Evolutionary conservation across 176 grass and related monocot genomes (phyloP).

Genomic region (Pontederia crassipes): DNA sequence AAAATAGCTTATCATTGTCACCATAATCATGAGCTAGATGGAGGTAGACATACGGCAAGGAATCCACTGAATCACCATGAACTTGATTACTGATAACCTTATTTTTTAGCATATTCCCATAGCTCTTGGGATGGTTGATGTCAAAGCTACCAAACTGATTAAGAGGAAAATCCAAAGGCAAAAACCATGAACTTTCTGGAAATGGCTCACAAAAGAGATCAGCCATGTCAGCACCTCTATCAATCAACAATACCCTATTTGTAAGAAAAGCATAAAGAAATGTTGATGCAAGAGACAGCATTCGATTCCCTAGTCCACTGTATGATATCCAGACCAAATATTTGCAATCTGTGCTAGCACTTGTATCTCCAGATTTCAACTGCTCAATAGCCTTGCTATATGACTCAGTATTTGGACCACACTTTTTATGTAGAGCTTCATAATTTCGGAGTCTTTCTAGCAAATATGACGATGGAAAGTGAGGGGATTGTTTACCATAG

Average conservation of each 20-base stretch:
- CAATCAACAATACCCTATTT: conserved; percentile 7
- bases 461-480: conserved; percentile 9
- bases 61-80: background rate
- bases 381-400: conserved; percentile 12
- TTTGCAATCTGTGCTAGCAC: conserved; percentile 10
- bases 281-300: conserved; percentile 7
- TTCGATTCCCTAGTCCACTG: conserved; percentile 16
- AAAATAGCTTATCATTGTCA: conserved; percentile 7
- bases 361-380: conserved; percentile 1
- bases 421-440: conserved; percentile 22
- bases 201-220: conserved; percentile 21
- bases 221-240: conserved; percentile 4
- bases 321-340: conserved; percentile 20
- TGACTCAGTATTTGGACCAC: conserved; percentile 29
- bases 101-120: conserved; percentile 19
- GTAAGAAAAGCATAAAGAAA: conserved; percentile 21
- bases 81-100: conserved; percentile 2
- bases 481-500: conserved; percentile 17
- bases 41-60: conserved; percentile 11
- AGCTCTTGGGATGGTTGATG: conserved; percentile 24
- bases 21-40: conserved; percentile 2
- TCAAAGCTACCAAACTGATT: background rate
- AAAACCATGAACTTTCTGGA: conserved; percentile 5
- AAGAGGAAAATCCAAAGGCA: conserved; percentile 20
- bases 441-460: conserved; percentile 20